phyloP scores from a whole-genome alignment of 495 filamentous ascomycete species.

The Podospora comata region DNA sequence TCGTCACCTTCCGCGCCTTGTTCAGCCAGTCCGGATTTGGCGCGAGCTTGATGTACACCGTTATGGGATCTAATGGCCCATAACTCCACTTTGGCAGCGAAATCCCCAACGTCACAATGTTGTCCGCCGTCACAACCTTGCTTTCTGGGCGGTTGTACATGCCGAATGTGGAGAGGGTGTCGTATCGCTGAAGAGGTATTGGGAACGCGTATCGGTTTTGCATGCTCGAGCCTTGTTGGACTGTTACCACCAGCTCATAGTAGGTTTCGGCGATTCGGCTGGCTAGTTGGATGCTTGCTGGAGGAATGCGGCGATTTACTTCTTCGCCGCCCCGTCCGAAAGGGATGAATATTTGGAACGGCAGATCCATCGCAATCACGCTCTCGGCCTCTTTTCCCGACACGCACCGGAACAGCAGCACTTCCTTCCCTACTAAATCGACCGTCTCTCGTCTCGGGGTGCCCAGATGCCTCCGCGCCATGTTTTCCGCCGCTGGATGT shows the following conservation, averaged over 20 bases:
- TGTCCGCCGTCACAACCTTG: conserved; percentile 79
- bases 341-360: conserved; percentile 95
- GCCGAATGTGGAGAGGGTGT: conserved; percentile 95
- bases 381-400: conserved; percentile 79
- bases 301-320: conserved; percentile 80
- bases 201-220: conserved; percentile 90
- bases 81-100: conserved; percentile 95
- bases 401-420: conserved; percentile 83
- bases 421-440: conserved; percentile 92
- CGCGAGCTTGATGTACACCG: conserved; percentile 86
- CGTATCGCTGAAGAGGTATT: conserved; percentile 86
- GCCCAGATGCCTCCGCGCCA: conserved; percentile 87
- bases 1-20: conserved; percentile 89
- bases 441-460: conserved; percentile 88
- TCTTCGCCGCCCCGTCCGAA: conserved; percentile 88
- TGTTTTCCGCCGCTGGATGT: conserved; percentile 89
- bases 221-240: conserved; percentile 82
- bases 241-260: conserved; percentile 93
- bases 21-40: conserved; percentile 88
- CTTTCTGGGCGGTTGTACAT: conserved; percentile 98
- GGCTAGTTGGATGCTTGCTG: conserved; percentile 85
- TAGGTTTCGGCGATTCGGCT: conserved; percentile 92
- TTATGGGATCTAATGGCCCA: conserved; percentile 90
- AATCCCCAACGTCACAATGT: conserved; percentile 86
- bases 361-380: conserved; percentile 94